Base-by-base conservation (phyloP, 441 rosid genomes). In the Pelargonium hybrid region DNA sequence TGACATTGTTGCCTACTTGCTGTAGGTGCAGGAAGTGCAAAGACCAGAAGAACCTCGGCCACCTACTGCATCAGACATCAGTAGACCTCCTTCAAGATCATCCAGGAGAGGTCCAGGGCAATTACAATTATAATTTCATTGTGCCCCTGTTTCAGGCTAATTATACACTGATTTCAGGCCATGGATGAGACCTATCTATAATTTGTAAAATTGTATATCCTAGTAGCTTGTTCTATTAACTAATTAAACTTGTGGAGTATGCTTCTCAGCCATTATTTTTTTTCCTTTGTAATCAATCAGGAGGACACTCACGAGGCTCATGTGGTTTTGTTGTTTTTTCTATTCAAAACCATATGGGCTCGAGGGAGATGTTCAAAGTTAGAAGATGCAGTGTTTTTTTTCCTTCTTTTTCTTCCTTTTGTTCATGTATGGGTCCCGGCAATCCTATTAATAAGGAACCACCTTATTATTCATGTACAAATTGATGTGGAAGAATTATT, bases 41-140 rank as follows among this genome's bases (percentile, higher is more conserved):
- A 85, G 86, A 79, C 75, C 78, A 5, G 93, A 84, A 83, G 97
- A 90, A 66, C 43, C 82, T 20, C 72, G 56, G 8, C 82, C 65
- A 15, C 75, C 80, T 68, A 50, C 85, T 39, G 63, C 79, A 56
- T 74, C 85, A 5, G 90, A 81, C 56, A 67, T 75, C 67, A 84
- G 74, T 69, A 82, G 81, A 82, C 87, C 93, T 9, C 79, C 91
- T 65, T 86, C 91, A 59, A 87, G 89, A 82, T 83, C 96, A 54
- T 87, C 92, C 26, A 89, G 91, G 71, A 89, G 83, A 80, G 90
- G 92, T 23, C 87, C 87, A 0, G 93, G 90, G 66, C 96, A 87
- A 79, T 73, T 85, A 57, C 94, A 88, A 74, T 86, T 85, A 63
- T 90, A 83, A 76, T 66, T 25, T 41, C 43, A 65, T 54, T 56